phyloP scores from a whole-genome alignment of 768 basidiomycete species.

The Russula ochroleuca region DNA sequence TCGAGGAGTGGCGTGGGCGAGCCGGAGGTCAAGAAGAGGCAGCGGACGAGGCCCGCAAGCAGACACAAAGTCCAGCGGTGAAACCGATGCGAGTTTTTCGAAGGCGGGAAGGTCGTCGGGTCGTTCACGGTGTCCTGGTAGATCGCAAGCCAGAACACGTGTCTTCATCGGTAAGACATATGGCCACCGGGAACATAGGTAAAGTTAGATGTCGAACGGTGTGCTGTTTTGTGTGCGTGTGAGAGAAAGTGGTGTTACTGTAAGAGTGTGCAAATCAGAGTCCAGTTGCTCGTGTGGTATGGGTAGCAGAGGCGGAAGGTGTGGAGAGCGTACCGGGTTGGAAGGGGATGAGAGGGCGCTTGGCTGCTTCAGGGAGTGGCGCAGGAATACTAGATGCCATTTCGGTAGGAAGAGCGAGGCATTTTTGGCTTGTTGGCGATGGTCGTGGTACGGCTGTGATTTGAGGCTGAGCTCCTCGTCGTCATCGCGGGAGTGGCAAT shows the following conservation, averaged over 20 bases:
- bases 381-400: no score
- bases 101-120: conserved; percentile 81
- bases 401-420: no score
- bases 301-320: no score
- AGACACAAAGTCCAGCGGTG: conserved; percentile 86
- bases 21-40: conserved; percentile 76
- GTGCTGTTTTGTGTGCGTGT: conserved; percentile 11
- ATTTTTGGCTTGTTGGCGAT: no score
- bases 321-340: no score
- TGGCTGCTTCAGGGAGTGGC: background rate
- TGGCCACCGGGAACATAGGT: conserved; percentile 68
- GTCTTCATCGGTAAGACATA: conserved; percentile 38
- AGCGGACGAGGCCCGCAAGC: conserved; percentile 82
- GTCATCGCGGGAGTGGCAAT: no score
- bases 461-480: no score
- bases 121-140: conserved; percentile 93
- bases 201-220: conserved; percentile 18
- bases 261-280: no score
- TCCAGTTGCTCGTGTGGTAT: no score
- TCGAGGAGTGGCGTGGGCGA: conserved; percentile 82
- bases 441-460: no score
- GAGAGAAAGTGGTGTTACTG: background rate
- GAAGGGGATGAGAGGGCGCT: background rate
- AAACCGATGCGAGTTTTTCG: conserved; percentile 79
- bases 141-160: conserved; percentile 49